These are phyloP conservation scores for Athelia sp. DNA, from an alignment of 1,284 basidiomycete species.

Conservation along the genomic window DNA sequence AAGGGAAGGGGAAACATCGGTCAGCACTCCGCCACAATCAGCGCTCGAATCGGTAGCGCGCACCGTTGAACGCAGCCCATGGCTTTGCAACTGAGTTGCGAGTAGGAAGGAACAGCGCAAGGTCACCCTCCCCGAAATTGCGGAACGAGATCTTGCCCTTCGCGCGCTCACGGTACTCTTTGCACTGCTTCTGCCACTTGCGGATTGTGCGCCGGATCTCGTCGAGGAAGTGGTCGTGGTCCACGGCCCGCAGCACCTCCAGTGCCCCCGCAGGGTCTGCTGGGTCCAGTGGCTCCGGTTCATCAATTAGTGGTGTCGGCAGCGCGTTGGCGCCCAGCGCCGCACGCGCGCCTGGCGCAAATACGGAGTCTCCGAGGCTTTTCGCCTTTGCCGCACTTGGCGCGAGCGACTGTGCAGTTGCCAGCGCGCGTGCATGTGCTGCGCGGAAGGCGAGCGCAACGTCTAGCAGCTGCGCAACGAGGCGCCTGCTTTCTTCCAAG, in stretches of 20 bases:
- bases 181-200: constrained; percentile 96
- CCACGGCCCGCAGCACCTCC: constrained; percentile 66
- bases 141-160: constrained; percentile 93
- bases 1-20: constrained; percentile 39
- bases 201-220: constrained; percentile 80
- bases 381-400: constrained; percentile 35
- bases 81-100: constrained; percentile 88
- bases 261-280: constrained; percentile 65
- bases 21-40: too few relatives aligned
- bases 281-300: constrained; percentile 68
- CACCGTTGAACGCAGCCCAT: constrained; percentile 97
- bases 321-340: constrained; percentile 33
- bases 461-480: constrained; percentile 71
- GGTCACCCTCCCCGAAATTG: constrained; percentile 89
- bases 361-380: constrained; percentile 40
- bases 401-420: constrained; percentile 54
- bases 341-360: constrained; percentile 46
- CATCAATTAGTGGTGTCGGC: constrained; percentile 34
- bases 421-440: constrained; percentile 65
- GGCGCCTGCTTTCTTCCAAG: constrained; percentile 51
- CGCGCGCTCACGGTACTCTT: constrained; percentile 86
- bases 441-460: constrained; percentile 70
- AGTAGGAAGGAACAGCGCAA: constrained; percentile 94
- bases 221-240: constrained; percentile 82
- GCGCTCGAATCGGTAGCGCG: background rate